Base-by-base conservation (phyloP, 2,329 filamentous ascomycete genomes). In the Scytalidium sp. region DNA sequence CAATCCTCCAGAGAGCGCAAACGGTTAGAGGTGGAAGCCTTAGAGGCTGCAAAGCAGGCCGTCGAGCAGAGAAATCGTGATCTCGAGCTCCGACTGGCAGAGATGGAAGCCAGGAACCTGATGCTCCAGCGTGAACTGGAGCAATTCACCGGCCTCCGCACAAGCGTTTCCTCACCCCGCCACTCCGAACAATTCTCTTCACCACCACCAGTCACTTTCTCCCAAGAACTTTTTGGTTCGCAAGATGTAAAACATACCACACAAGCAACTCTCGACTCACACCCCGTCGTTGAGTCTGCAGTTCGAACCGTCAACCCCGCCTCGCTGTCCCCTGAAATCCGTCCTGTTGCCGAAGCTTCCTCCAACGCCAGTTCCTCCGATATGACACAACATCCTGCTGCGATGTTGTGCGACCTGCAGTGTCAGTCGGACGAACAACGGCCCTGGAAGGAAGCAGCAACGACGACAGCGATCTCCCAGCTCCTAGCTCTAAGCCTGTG, bases 361-460 rank as follows among this genome's bases (percentile, higher is more conserved):
- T 56, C 63, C 57, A 61, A 59, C 60, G 62, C 60, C 56, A 59
- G 54, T 57, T 62, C 61, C 75, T 80, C 88, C 84, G 90, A 95
- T 81, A 76, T 83, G 94, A 94, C 92, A 97, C 94, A 97, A 97
- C 92, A 95, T 96, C 92, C 94, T 97, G 94, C 94, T 81, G 94
- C 82, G 92, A 87, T 97, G 93, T 97, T 97, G 94, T 97, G 87
- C 71, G 94, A 96, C 94, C 94, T 96, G 94, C 94, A 88, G 94
- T 99, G 94, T 97, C 94, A 84, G 86, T 93, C 88, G 87, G 82
- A 75, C 78, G 80, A 57, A 56, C 59, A 58, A 53, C 52, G 58
- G 61, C 60, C 58, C 56, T 66, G 64, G 64, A 64, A 56, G 60
- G 40, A 50, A 39, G 48, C 62, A 50, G 49, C 55, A 20, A 56